Base-by-base conservation (phyloP, 306 rosid genomes). In the Hylodesmum podocarpum region DNA sequence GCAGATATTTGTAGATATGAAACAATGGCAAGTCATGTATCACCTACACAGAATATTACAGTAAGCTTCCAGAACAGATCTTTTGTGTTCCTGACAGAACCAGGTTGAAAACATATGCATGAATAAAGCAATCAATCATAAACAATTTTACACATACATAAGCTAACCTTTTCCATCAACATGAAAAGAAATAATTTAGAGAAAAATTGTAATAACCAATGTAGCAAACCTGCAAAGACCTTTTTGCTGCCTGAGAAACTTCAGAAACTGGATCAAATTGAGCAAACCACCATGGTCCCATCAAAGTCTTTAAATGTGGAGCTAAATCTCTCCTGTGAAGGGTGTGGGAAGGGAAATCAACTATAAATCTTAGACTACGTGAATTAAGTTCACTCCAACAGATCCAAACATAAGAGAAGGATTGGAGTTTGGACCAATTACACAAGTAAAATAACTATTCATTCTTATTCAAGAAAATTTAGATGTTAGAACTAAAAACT, bases 231-330 rank as follows among this genome's bases (percentile, higher is more conserved):
- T 95, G 98, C 46, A 95, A 88, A 69, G 98, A 95, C 73, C 84
- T 85, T 83, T 92, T 95, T 41, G 98, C 96, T 75, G 93, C 93
- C 86, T 84, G 98, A 66, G 97, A 85, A 77, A 95, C 96, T 86
- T 95, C 97, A 83, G 88, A 88, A 68, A 88, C 92, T 71, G 91
- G 86, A 86, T 95, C 98, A 81, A 95, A 95, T 82, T 95, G 98
- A 76, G 98, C 88, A 90, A 95, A 92, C 98, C 98, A 95, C 97
- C 98, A 95, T 18, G 98, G 97, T 44, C 98, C 98, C 93, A 95
- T 92, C 88, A 95, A 84, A 83, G 92, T 89, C 86, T 92, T 95
- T 81, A 95, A 77, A 51, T 92, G 97, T 0, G 88, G 96, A 50
- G 98, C 98, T 77, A 95, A 74, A 70, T 95, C 97, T 89, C 98